Conservation (phyloP, 257 asterid species). For the Solanum medicagineum region DNA sequence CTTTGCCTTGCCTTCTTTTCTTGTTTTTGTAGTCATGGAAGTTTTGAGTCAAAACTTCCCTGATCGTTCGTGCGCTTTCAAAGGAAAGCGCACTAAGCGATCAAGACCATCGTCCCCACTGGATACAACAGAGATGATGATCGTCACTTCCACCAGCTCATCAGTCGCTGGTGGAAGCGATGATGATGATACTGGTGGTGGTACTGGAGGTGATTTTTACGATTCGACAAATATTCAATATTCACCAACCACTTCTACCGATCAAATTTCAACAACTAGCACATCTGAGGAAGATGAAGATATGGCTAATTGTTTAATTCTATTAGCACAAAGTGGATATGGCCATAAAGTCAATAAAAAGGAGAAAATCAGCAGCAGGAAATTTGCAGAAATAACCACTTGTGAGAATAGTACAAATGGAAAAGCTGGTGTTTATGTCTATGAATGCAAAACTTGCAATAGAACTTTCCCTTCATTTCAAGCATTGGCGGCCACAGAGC, state of each 20-base stretch:
- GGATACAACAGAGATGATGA: neutral
- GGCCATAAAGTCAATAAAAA: neutral
- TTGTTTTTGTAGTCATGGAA: conserved; percentile 23
- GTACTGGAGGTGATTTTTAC: neutral
- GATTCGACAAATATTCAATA: neutral
- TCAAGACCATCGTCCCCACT: neutral
- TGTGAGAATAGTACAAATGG: neutral
- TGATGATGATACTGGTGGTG: neutral
- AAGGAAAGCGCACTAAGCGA: neutral
- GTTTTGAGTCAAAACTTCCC: conserved; percentile 14
- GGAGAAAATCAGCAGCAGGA: conserved; percentile 20
- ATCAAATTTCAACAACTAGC: conserved; percentile 14
- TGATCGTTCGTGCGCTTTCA: neutral
- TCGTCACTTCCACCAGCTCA: neutral
- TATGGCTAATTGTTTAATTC: conserved; percentile 81
- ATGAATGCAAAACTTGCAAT: conserved; percentile 75
- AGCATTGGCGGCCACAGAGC: conserved; percentile 92
- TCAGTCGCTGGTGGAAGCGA: neutral
- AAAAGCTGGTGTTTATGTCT: conserved; percentile 20
- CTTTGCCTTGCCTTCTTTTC: neutral
- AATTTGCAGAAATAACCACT: conserved; percentile 31
- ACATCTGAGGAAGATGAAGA: conserved; percentile 54
- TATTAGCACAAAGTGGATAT: conserved; percentile 53
- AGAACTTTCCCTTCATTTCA: conserved; percentile 66
- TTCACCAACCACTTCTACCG: conserved; percentile 1